Conservation (phyloP, 2,329 filamentous ascomycete genomes). For the Hypoxylon sp. region DNA sequence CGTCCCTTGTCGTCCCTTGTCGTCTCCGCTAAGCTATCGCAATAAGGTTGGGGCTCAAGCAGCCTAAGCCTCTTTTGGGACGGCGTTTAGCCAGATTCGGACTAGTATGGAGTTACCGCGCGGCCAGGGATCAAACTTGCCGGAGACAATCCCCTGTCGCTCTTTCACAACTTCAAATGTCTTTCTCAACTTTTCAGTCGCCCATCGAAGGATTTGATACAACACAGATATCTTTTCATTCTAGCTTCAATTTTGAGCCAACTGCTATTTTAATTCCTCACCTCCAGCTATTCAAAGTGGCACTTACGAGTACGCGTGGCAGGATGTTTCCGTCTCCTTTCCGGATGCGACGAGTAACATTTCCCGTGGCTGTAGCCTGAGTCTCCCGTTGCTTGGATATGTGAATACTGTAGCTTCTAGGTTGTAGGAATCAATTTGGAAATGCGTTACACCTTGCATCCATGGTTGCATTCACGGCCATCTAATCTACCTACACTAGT, state of each 20-base stretch:
- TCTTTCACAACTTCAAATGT: conserved; percentile 18
- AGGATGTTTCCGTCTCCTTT: conserved; percentile 22
- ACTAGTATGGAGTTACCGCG: conserved; percentile 44
- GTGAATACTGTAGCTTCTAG: conserved; percentile 13
- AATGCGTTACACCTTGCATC: conserved; percentile 11
- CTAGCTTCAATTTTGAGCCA: conserved; percentile 1
- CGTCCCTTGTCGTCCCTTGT: too few species aligned
- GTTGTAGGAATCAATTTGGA: conserved; percentile 3
- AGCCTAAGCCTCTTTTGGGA: conserved; percentile 41
- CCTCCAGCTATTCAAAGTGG: conserved; percentile 7
- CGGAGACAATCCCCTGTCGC: conserved; percentile 43
- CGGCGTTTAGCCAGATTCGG: conserved; percentile 33
- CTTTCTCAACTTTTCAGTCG: conserved; percentile 19
- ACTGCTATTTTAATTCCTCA: conserved; percentile 10
- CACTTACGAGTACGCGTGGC: conserved; percentile 29
- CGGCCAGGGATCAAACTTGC: conserved; percentile 45
- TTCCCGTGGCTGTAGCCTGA: not conserved
- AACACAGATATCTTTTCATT: conserved; percentile 6
- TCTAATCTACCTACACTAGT: not conserved
- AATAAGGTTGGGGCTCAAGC: conserved; percentile 49
- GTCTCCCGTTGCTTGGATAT: not conserved
- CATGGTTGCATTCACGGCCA: not conserved
- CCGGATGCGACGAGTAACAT: conserved; percentile 7
- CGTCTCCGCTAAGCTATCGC: conserved; percentile 47
- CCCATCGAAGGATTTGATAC: conserved; percentile 23